Conservation (phyloP, 1,284 basidiomycete species). For the Boletus mariae region DNA sequence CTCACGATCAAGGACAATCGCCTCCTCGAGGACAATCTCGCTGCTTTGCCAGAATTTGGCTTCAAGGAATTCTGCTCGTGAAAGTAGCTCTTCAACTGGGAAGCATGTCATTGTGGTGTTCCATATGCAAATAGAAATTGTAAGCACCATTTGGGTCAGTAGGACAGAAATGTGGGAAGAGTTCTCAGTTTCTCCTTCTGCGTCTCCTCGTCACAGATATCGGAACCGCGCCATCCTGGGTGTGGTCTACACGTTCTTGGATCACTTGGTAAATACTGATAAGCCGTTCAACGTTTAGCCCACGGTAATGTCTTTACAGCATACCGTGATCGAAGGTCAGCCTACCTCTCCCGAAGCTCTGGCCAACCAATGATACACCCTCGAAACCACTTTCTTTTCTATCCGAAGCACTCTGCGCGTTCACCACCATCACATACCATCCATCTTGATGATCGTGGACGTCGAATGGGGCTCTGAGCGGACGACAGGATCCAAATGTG, state of each 20-base stretch:
- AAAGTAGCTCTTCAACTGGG: too few relatives aligned
- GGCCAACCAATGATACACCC: slow-evolving; percentile 64
- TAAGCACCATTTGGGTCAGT: too few relatives aligned
- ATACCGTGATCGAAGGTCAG: slow-evolving; percentile 45
- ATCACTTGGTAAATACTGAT: slow-evolving; percentile 53
- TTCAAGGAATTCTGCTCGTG: neutral
- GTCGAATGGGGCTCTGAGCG: slow-evolving; percentile 94
- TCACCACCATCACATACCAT: neutral
- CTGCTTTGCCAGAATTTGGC: too few relatives aligned
- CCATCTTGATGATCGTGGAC: slow-evolving; percentile 38
- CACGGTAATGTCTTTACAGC: slow-evolving; percentile 41
- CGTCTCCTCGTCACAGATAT: slow-evolving; percentile 87
- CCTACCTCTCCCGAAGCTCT: slow-evolving; percentile 33
- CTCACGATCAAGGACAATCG: neutral
- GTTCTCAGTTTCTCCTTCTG: slow-evolving; percentile 68
- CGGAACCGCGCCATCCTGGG: slow-evolving; percentile 79
- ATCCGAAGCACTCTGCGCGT: slow-evolving; percentile 72
- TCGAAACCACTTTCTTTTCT: slow-evolving; percentile 72
- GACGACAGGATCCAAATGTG: slow-evolving; percentile 57
- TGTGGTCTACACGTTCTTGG: slow-evolving; percentile 88
- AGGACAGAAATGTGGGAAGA: too few relatives aligned
- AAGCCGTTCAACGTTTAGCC: too few relatives aligned
- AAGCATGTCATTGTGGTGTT: too few relatives aligned
- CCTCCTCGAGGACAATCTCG: neutral
- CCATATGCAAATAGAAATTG: too few relatives aligned